A percentile compares a stretch with the other conserved stretches of the same genome.
phyloP scores from a whole-genome alignment of 768 basidiomycete genomes.

The Suillus occidentalis region DNA sequence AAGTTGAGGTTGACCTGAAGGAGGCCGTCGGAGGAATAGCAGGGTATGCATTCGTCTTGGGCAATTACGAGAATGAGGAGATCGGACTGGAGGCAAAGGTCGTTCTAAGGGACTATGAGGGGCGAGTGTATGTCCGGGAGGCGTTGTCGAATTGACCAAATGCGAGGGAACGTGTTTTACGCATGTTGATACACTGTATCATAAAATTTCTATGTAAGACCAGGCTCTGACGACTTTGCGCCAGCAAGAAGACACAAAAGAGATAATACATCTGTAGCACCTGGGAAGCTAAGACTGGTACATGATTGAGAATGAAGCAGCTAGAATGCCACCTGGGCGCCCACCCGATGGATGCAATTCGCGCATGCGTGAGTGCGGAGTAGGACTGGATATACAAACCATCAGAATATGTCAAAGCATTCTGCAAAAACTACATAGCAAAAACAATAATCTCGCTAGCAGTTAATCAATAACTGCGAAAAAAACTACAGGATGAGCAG shows the following conservation, averaged over 20 bases:
- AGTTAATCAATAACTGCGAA: conserved; percentile 14
- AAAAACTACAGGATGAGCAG: conserved; percentile 5
- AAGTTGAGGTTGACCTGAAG: conserved; percentile 17
- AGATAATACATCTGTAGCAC: not conserved
- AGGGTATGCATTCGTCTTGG: conserved; percentile 20
- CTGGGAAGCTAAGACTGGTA: not conserved
- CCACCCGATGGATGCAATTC: not conserved
- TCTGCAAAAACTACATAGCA: not conserved
- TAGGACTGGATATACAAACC: not conserved
- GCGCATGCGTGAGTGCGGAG: not conserved
- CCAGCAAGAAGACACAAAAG: not conserved
- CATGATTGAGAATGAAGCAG: not conserved
- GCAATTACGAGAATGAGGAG: conserved; percentile 23
- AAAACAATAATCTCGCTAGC: not conserved
- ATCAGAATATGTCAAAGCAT: not conserved
- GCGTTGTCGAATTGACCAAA: not conserved
- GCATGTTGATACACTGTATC: not conserved
- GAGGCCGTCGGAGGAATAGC: conserved; percentile 5
- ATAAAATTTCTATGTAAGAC: not conserved
- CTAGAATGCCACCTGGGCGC: not conserved
- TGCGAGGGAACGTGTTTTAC: not conserved
- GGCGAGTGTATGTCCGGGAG: conserved; percentile 23
- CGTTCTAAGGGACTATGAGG: conserved; percentile 30
- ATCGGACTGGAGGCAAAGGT: conserved; percentile 9
- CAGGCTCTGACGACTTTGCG: not conserved